Conservation (phyloP, 2,329 filamentous ascomycete genomes). For the Cladobotryum mycophilum region DNA sequence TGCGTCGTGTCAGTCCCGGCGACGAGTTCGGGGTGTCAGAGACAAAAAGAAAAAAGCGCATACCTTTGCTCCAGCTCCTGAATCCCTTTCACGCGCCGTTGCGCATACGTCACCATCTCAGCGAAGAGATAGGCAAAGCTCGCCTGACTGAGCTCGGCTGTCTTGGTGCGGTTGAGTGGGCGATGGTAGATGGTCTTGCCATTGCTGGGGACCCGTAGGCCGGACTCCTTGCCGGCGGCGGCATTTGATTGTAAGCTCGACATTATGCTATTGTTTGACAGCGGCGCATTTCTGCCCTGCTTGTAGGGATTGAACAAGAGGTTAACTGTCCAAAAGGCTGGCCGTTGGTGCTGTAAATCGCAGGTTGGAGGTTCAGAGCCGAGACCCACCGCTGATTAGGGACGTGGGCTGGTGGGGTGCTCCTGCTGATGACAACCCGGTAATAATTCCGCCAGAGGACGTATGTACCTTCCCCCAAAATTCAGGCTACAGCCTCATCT, state of each 20-base stretch:
- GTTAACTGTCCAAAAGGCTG: too few species aligned
- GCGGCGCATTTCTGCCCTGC: constrained; percentile 8
- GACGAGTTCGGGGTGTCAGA: background rate
- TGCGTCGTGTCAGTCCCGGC: background rate
- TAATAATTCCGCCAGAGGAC: background rate
- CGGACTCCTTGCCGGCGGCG: constrained; percentile 44
- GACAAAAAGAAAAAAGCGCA: constrained; percentile 16
- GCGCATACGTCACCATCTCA: constrained; percentile 95
- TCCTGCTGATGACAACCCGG: background rate
- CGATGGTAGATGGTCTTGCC: constrained; percentile 98
- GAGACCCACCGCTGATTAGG: background rate
- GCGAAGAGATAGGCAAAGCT: constrained; percentile 95
- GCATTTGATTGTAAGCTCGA: constrained; percentile 45
- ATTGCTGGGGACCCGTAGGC: constrained; percentile 81
- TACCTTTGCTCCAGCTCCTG: constrained; percentile 89
- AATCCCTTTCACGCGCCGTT: constrained; percentile 82
- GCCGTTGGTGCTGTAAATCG: background rate
- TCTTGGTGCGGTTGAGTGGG: constrained; percentile 83
- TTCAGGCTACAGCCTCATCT: too few species aligned
- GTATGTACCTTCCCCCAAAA: background rate
- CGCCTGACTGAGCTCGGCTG: constrained; percentile 82
- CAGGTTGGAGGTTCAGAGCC: background rate
- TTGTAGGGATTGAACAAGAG: background rate
- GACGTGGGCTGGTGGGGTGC: constrained; percentile 5
- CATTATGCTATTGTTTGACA: constrained; percentile 28